A percentile compares a stretch with the other conserved stretches of the same genome.
Conservation (phyloP, 106 monocot species). For the Acanthochlamys bracteata region DNA sequence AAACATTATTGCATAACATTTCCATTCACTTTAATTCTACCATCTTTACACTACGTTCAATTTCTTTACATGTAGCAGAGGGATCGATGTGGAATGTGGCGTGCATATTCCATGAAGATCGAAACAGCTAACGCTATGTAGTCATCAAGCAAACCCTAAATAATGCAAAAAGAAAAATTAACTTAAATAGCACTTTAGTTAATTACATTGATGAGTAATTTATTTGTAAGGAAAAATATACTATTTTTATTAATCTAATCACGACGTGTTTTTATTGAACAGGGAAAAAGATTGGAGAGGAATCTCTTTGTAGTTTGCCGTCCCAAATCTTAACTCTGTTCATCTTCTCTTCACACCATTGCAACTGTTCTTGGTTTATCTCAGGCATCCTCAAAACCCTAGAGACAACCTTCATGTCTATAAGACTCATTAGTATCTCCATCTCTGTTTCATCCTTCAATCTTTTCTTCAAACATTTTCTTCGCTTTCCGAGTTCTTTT, state of each 20-base stretch:
- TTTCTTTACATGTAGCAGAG: no score
- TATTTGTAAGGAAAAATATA: no score
- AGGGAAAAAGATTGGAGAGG: slow-evolving; percentile 79
- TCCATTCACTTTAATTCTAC: slow-evolving; percentile 14
- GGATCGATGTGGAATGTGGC: not conserved
- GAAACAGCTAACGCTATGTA: slow-evolving; percentile 58
- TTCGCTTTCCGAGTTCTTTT: slow-evolving; percentile 44
- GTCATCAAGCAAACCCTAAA: slow-evolving; percentile 31
- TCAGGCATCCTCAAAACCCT: slow-evolving; percentile 68
- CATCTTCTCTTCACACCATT: slow-evolving; percentile 98
- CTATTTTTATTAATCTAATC: no score
- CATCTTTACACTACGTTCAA: slow-evolving; percentile 8
- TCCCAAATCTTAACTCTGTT: slow-evolving; percentile 59
- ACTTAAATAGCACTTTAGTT: no score
- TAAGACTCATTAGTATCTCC: slow-evolving; percentile 68
- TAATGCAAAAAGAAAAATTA: slow-evolving; percentile 7
- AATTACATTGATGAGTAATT: no score
- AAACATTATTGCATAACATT: no score
- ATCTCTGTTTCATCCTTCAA: slow-evolving; percentile 45
- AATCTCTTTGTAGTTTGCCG: slow-evolving; percentile 69
- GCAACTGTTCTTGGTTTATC: slow-evolving; percentile 62
- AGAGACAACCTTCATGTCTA: slow-evolving; percentile 83
- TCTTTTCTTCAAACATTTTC: slow-evolving; percentile 40
- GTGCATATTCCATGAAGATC: slow-evolving; percentile 34
- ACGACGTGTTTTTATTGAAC: slow-evolving; percentile 38